Conservation (phyloP, 2,329 filamentous ascomycete species). For the Claviceps pazoutovae region DNA sequence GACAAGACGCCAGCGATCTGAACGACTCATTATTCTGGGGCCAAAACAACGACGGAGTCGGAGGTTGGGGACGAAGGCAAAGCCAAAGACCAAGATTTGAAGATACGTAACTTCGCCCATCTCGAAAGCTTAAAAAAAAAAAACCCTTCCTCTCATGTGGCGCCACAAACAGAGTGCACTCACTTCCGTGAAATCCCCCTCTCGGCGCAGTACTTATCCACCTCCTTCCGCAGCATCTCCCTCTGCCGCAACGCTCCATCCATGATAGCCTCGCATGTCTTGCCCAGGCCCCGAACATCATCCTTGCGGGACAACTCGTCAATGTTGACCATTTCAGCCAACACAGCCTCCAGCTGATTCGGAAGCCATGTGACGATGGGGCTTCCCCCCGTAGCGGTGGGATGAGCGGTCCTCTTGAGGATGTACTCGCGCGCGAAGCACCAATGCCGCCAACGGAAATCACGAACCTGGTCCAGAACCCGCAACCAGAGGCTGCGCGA, state of each 20-base stretch:
- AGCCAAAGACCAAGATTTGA: too few species aligned
- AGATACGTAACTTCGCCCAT: too few species aligned
- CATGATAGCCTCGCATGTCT: constrained; percentile 47
- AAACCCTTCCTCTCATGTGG: too few species aligned
- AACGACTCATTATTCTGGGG: too few species aligned
- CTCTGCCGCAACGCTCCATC: constrained; percentile 49
- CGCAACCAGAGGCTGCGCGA: constrained; percentile 48
- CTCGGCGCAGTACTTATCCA: constrained; percentile 59
- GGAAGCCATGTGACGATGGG: constrained; percentile 77
- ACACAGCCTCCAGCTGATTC: constrained; percentile 64
- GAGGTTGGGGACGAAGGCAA: too few species aligned
- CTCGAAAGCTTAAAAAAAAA: not conserved
- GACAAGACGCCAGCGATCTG: too few species aligned
- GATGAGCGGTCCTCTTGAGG: constrained; percentile 61
- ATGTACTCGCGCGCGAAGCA: constrained; percentile 78
- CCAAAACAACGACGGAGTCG: too few species aligned
- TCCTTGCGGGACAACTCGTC: constrained; percentile 29
- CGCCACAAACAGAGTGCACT: not conserved
- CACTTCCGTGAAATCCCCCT: constrained; percentile 27
- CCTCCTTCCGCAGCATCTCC: constrained; percentile 56
- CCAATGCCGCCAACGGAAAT: constrained; percentile 77
- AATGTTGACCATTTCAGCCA: constrained; percentile 53
- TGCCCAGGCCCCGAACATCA: constrained; percentile 29
- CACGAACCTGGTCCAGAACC: constrained; percentile 59
- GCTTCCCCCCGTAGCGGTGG: constrained; percentile 66